phyloP scores from a whole-genome alignment of 441 rosid genomes.

The Adansonia rubrostipa region DNA sequence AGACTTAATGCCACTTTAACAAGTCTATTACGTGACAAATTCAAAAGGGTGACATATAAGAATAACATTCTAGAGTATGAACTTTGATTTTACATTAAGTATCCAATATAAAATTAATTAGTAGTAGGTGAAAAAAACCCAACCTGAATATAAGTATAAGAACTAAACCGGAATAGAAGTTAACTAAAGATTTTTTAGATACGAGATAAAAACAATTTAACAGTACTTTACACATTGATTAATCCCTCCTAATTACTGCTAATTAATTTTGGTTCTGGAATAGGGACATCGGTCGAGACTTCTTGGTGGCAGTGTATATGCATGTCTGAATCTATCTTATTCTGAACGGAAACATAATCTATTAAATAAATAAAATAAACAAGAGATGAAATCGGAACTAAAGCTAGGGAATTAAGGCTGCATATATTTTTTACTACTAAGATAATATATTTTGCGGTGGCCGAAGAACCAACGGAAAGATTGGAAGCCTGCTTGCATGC shows the following conservation, averaged over 20 bases:
- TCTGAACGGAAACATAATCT: background rate
- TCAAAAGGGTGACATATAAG: no score
- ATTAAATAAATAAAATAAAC: background rate
- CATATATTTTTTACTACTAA: background rate
- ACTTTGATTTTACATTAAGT: no score
- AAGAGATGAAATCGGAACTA: background rate
- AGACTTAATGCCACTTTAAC: no score
- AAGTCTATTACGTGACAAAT: no score
- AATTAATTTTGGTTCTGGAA: background rate
- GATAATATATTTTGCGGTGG: background rate
- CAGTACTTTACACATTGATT: no score
- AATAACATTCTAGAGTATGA: no score
- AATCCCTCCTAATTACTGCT: background rate
- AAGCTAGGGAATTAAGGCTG: background rate
- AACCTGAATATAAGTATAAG: no score
- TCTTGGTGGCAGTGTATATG: background rate
- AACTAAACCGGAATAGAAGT: no score
- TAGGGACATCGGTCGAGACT: background rate
- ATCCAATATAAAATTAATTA: no score
- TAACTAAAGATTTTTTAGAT: no score
- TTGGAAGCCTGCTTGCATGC: conserved; percentile 1
- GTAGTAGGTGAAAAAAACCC: no score
- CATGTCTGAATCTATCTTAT: conserved; percentile 5
- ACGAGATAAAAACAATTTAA: no score
- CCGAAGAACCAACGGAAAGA: conserved; percentile 7